Evolutionary conservation across 345 rosid genomes (phyloP).

Genomic region (Trapa bicornis): DNA sequence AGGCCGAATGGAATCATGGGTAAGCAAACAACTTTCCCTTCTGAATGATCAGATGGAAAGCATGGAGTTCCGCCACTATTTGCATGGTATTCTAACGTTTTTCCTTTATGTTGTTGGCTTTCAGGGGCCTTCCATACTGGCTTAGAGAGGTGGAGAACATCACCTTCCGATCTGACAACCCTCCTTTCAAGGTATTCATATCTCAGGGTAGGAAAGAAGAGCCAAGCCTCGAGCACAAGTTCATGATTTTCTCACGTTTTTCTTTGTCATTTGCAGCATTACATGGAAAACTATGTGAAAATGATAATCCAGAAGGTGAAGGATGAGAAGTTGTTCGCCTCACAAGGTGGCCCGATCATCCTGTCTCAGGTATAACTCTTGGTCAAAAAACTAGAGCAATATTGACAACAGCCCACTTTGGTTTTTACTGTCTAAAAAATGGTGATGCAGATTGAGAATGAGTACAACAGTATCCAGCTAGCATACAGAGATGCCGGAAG

Average conservation of each 20-base stretch:
- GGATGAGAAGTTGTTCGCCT: constrained; percentile 47
- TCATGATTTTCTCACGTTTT: no score
- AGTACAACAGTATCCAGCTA: constrained; percentile 34
- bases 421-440: no score
- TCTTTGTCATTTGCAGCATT: constrained; percentile 4
- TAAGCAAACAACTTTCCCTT: not conserved
- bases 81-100: not conserved
- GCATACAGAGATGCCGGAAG: constrained; percentile 27
- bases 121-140: constrained; percentile 91
- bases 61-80: not conserved
- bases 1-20: constrained; percentile 64
- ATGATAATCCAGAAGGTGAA: constrained; percentile 51
- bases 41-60: not conserved
- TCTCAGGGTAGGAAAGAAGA: no score
- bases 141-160: constrained; percentile 59
- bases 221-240: no score
- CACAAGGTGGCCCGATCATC: constrained; percentile 75
- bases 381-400: no score
- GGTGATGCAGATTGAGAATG: constrained; percentile 33
- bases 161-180: constrained; percentile 62
- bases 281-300: constrained; percentile 62
- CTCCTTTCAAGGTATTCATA: constrained; percentile 41
- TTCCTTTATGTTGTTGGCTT: constrained; percentile 1
- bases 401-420: no score
- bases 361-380: constrained; percentile 18